Evolutionary conservation across 176 grass and related monocot genomes (phyloP), one percentile per base, ranked within the genome.

Genomic region (Luzula sylvatica): DNA sequence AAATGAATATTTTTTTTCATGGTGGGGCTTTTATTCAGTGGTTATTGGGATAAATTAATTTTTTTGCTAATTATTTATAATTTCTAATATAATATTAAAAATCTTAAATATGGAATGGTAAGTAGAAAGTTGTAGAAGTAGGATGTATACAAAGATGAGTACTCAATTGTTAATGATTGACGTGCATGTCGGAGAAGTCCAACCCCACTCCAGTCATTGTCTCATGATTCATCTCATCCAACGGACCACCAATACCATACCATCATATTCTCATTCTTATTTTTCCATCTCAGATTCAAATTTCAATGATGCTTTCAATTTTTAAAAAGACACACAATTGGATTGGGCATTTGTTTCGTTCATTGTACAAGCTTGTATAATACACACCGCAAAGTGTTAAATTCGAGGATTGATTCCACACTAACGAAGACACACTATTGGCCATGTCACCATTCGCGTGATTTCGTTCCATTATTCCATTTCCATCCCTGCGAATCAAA

Each of bases 401-500:
- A 60, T 6, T 15, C 14, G 15, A 35, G 12, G 2, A 15, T 0
- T 2, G 12, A 27, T 2, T 15, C 1, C 3, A 26, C 18, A 8
- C 18, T 12, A 27, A 8, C 11, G 25, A 42, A 18, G 35, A 11
- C 55, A 42, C 38, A 30, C 9, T 18, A 32, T 2, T 9, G 3
- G 2, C 15, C 3, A 5, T 26, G 51, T 3, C 29, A 15, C 23
- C 3, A 4, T 17, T 27, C 14, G 14, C n/a, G n/a, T n/a, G n/a
- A n/a, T n/a, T n/a, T n/a, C n/a, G n/a, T n/a, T n/a, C n/a, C n/a
- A n/a, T n/a, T n/a, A n/a, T n/a, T n/a, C n/a, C n/a, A 48, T 63
- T 63, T 63, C 15, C n/a, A 48, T 63, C 58, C 15, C n/a, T 48
- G 59, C 43, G 59, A 64, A 64, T 64, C 43, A 16, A 26, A 24